Percentiles rank a stretch among this genome's conserved stretches.
These are phyloP conservation scores for Yueomyces sinensis DNA, from an alignment of 805 yeast species.

Conservation along the genomic window DNA sequence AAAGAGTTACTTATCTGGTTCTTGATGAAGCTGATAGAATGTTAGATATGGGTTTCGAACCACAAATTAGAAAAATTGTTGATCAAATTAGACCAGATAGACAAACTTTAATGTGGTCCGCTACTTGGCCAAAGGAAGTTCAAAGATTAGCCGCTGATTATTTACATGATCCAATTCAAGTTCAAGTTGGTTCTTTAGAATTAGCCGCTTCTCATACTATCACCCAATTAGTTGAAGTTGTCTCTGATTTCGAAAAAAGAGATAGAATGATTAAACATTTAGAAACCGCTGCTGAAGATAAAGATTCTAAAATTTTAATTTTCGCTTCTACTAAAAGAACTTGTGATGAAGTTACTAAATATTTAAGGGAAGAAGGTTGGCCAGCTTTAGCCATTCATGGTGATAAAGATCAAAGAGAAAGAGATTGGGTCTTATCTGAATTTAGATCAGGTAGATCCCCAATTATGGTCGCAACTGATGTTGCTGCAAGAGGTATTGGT, in stretches of 20 bases:
- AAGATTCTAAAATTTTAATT: constrained; percentile 66
- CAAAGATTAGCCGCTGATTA: constrained; percentile 87
- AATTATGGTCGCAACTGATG: constrained; percentile 98
- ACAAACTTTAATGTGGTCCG: constrained; percentile 99
- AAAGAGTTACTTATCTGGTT: constrained; percentile 93
- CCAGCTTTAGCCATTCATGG: constrained; percentile 98
- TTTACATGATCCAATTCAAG: constrained; percentile 87
- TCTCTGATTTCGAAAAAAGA: constrained; percentile 86
- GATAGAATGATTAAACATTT: constrained; percentile 77
- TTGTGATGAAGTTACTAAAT: constrained; percentile 89
- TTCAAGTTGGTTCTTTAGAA: constrained; percentile 90
- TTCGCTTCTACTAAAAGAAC: constrained; percentile 96
- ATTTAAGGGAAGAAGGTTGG: constrained; percentile 94
- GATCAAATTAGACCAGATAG: constrained; percentile 98
- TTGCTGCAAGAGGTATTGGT: constrained; percentile 99
- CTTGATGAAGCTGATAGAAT: constrained; percentile 99
- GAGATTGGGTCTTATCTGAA: constrained; percentile 96
- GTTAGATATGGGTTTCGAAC: constrained; percentile 99
- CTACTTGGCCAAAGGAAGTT: constrained; percentile 99
- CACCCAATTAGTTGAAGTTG: constrained; percentile 84
- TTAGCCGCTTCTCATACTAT: constrained; percentile 94
- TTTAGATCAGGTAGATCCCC: constrained; percentile 89
- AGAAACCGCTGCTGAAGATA: constrained; percentile 60
- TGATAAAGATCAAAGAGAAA: constrained; percentile 93
- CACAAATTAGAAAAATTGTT: constrained; percentile 96